Evolutionary conservation across 768 basidiomycete species (phyloP).

Genomic region (Calocybe gangraenosa): DNA sequence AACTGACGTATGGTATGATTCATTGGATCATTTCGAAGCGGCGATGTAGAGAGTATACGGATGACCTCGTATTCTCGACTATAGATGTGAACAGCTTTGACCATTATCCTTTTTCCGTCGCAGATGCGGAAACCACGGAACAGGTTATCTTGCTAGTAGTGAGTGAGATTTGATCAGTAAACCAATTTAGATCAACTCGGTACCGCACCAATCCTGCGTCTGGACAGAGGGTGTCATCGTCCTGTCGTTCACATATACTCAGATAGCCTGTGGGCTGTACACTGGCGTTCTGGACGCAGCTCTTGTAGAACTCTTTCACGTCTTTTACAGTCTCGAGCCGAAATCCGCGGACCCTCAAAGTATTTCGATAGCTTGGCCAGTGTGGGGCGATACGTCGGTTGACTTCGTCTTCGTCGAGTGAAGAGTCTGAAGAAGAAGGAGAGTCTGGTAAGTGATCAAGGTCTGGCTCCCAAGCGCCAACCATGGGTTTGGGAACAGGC

Average conservation of each 20-base stretch:
- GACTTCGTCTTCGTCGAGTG: conserved; percentile 53
- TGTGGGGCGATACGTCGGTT: conserved; percentile 57
- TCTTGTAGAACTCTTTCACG: conserved; percentile 54
- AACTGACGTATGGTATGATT: conserved; percentile 76
- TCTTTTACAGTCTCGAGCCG: conserved; percentile 67
- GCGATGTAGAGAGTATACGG: conserved; percentile 48
- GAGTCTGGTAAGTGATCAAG: conserved; percentile 28
- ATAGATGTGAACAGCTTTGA: conserved; percentile 62
- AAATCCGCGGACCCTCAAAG: conserved; percentile 50
- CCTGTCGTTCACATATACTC: conserved; percentile 27
- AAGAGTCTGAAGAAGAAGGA: conserved; percentile 44
- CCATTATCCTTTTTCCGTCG: conserved; percentile 51
- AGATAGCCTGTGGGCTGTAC: conserved; percentile 24
- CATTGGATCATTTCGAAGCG: conserved; percentile 53
- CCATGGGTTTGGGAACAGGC: conserved; percentile 14
- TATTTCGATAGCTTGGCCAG: conserved; percentile 53
- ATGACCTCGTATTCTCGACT: conserved; percentile 65
- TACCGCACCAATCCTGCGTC: conserved; percentile 68
- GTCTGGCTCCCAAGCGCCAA: conserved; percentile 21
- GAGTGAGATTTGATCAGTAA: conserved; percentile 10
- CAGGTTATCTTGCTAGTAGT: conserved; percentile 58
- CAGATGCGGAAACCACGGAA: conserved; percentile 58
- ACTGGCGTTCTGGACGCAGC: conserved; percentile 11
- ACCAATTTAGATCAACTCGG: neutral
- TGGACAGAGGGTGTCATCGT: conserved; percentile 61